Evolutionary conservation across 306 rosid species (phyloP).

Genomic region (Luffa aegyptiaca): DNA sequence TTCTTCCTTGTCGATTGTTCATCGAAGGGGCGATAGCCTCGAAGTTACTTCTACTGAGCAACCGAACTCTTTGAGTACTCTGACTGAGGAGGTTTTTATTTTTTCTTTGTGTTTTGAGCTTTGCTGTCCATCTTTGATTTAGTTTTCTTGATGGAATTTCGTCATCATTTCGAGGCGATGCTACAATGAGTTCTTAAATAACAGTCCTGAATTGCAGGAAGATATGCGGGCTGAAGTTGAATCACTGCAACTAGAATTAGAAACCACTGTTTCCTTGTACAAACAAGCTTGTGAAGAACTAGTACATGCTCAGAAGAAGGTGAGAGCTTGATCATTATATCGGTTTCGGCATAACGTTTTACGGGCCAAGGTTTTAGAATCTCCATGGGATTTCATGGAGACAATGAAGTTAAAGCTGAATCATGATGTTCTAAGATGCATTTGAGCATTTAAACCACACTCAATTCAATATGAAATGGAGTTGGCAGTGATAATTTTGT

Average conservation of each 20-base stretch:
- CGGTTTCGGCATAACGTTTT: not conserved
- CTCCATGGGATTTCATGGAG: too few species aligned
- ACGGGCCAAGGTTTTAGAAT: too few species aligned
- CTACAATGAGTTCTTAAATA: slow-evolving; percentile 11
- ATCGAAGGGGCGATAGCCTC: slow-evolving; percentile 24
- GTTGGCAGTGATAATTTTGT: not conserved
- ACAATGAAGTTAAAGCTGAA: not conserved
- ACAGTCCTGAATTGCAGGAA: slow-evolving; percentile 28
- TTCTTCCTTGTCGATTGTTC: slow-evolving; percentile 18
- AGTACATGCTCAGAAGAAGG: slow-evolving; percentile 65
- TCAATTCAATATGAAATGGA: not conserved
- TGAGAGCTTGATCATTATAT: slow-evolving; percentile 23
- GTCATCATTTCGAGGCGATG: not conserved
- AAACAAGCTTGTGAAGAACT: slow-evolving; percentile 66
- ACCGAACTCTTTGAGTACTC: slow-evolving; percentile 32
- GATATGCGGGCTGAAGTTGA: slow-evolving; percentile 44
- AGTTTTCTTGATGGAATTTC: not conserved
- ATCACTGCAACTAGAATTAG: slow-evolving; percentile 61
- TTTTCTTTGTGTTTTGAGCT: not conserved
- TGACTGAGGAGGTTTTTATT: slow-evolving; percentile 41
- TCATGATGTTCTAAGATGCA: not conserved
- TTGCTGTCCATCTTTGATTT: not conserved
- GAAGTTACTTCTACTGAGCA: slow-evolving; percentile 21
- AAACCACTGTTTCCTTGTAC: slow-evolving; percentile 61
- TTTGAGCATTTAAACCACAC: not conserved